Evolutionary conservation across 1,139 yeast species (phyloP).

Genomic region (Nakaseomyces delphensis): DNA sequence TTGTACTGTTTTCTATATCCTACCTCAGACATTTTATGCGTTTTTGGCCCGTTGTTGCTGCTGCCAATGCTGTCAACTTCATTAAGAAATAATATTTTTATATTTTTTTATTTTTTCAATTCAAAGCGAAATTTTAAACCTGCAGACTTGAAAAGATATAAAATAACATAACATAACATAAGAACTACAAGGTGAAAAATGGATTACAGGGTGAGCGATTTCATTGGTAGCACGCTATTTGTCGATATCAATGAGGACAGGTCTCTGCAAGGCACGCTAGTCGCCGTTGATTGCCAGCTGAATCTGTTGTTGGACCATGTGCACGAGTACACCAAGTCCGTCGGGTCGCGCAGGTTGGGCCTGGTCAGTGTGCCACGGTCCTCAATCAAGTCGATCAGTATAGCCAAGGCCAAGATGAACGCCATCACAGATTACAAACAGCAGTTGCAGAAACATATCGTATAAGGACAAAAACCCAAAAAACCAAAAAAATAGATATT

Average conservation of each 20-base stretch:
- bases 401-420: slow-evolving; percentile 12
- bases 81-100: no score
- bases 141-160: background rate
- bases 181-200: no score
- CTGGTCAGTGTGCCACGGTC: slow-evolving; percentile 28
- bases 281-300: slow-evolving; percentile 27
- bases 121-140: background rate
- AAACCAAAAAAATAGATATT: background rate
- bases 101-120: background rate
- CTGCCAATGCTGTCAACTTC: no score
- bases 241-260: slow-evolving; percentile 19
- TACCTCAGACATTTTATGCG: background rate
- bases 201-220: slow-evolving; percentile 14
- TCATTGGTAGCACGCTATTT: slow-evolving; percentile 21
- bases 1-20: slow-evolving; percentile 9
- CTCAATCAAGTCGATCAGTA: slow-evolving; percentile 19
- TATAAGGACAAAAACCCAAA: slow-evolving; percentile 8
- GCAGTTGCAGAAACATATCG: slow-evolving; percentile 13
- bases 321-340: slow-evolving; percentile 15
- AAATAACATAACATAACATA: no score
- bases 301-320: slow-evolving; percentile 27
- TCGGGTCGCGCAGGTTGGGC: slow-evolving; percentile 19
- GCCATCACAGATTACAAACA: slow-evolving; percentile 12
- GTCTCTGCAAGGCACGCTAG: slow-evolving; percentile 22
- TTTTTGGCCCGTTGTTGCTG: background rate